These are phyloP conservation scores for Solanum appendiculatum DNA, from an alignment of 257 asterid genomes.

Conservation along the genomic window DNA sequence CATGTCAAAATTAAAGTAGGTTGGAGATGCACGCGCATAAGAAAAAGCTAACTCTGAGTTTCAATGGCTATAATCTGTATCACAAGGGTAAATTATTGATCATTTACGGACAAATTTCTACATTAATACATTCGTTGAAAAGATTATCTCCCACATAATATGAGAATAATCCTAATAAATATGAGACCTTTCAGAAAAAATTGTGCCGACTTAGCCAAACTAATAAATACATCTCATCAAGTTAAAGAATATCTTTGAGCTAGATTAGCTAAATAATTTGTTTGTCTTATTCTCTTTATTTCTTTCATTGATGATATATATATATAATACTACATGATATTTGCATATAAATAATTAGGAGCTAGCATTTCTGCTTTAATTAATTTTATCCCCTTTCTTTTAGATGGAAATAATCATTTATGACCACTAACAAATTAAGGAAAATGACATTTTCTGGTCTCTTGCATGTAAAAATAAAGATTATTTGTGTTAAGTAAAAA, in stretches of 20 bases:
- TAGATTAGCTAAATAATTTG: no score
- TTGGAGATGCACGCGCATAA: not conserved
- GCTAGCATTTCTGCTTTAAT: not conserved
- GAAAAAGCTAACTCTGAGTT: not conserved
- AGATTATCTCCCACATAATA: not conserved
- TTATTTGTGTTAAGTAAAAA: no score
- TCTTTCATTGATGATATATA: not conserved
- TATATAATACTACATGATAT: not conserved
- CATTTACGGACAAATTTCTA: not conserved
- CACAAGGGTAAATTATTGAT: not conserved
- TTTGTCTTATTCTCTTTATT: not conserved
- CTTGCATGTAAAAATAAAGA: not conserved
- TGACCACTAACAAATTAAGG: no score
- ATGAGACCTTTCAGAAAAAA: not conserved
- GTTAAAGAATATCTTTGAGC: not conserved
- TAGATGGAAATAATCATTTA: not conserved
- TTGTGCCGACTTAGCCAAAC: not conserved
- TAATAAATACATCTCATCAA: not conserved
- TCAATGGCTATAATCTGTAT: no score
- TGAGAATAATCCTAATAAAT: not conserved
- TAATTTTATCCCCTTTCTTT: not conserved
- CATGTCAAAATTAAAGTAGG: not conserved
- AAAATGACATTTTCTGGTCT: not conserved
- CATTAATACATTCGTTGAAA: not conserved
- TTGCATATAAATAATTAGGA: not conserved